Evolutionary conservation across 176 grass and related monocot genomes (phyloP).

Genomic region (Carex cristatella): DNA sequence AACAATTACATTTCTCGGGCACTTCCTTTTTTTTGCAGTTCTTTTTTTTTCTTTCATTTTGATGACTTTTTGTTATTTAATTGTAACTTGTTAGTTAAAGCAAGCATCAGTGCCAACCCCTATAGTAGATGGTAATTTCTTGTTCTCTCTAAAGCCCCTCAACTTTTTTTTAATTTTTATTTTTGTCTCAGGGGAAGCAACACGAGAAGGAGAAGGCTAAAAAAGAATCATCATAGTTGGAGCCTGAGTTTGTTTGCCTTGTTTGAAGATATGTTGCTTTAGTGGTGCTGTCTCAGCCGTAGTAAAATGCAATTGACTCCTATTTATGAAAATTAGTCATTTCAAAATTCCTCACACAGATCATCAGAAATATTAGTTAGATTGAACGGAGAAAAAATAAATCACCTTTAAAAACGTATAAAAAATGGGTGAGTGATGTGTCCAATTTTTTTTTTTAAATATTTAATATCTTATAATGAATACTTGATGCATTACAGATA

Average conservation of each 20-base stretch:
- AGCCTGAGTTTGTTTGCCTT: slow-evolving; percentile 40
- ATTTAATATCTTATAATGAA: too few species aligned
- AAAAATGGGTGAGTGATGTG: too few species aligned
- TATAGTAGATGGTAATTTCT: not conserved
- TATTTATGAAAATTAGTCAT: too few species aligned
- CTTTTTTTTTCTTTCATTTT: not conserved
- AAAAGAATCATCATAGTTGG: slow-evolving; percentile 54
- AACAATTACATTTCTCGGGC: not conserved
- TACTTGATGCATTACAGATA: too few species aligned
- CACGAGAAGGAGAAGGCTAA: slow-evolving; percentile 61
- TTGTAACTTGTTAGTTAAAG: not conserved
- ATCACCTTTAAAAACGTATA: too few species aligned
- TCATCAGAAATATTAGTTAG: too few species aligned
- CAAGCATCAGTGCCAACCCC: not conserved
- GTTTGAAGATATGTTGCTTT: slow-evolving; percentile 27
- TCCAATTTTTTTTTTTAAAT: too few species aligned
- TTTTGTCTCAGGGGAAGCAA: slow-evolving; percentile 41
- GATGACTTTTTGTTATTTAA: not conserved
- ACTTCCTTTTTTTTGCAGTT: not conserved
- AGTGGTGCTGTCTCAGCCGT: not conserved
- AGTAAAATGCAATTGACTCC: not conserved
- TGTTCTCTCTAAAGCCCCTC: not conserved
- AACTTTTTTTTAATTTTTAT: not conserved
- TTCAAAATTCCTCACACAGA: too few species aligned
- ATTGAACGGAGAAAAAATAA: too few species aligned